phyloP scores from a whole-genome alignment of 305 asterid genomes.

The Plantago coronopus region DNA sequence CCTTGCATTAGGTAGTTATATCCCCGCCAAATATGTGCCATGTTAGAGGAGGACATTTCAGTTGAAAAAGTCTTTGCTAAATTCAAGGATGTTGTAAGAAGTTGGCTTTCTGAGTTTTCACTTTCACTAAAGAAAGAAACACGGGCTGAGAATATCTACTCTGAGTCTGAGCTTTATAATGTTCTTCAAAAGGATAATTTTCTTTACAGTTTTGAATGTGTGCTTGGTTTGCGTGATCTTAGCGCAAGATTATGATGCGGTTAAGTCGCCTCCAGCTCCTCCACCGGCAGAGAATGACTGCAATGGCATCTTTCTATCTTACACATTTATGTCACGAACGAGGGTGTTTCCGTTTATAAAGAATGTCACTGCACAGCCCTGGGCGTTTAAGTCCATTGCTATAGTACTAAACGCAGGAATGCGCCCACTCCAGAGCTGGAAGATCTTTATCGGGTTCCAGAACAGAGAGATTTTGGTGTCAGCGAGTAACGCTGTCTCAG shows the following conservation, averaged over 20 bases:
- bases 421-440: constrained; percentile 40
- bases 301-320: constrained; percentile 39
- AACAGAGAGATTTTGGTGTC: constrained; percentile 38
- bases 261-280: constrained; percentile 9
- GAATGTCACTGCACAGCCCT: constrained; percentile 47
- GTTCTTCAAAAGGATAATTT: constrained; percentile 18
- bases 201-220: constrained; percentile 18
- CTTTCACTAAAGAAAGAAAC: background rate
- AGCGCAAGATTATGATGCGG: constrained; percentile 26
- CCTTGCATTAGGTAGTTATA: constrained; percentile 23
- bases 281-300: constrained; percentile 31
- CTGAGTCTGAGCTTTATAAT: constrained; percentile 12
- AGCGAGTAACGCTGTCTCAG: constrained; percentile 28
- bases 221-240: constrained; percentile 12
- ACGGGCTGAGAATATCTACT: background rate
- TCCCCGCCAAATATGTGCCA: constrained; percentile 26
- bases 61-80: constrained; percentile 32
- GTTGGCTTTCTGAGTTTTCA: constrained; percentile 3
- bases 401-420: constrained; percentile 37
- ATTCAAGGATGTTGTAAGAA: constrained; percentile 20
- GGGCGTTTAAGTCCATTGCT: constrained; percentile 42
- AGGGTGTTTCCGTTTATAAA: constrained; percentile 34
- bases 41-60: constrained; percentile 27
- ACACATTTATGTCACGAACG: constrained; percentile 26
- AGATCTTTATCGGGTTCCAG: constrained; percentile 41